Conservation (phyloP, 192 early-diverging fungal species). For the Gonapodya sp. region DNA sequence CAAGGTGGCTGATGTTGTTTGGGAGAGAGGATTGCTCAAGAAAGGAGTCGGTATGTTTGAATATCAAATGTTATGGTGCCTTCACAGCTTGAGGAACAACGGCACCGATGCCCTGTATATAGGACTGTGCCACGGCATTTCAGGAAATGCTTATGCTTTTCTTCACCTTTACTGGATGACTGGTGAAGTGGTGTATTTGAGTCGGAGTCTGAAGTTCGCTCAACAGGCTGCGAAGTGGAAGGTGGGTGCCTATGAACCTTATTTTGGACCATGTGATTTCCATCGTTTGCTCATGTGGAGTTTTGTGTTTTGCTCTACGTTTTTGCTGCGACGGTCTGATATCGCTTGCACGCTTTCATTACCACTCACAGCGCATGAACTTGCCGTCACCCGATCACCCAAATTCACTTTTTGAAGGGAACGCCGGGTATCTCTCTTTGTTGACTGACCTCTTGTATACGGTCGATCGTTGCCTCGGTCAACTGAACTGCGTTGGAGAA, state of each 20-base stretch:
- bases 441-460: neutral
- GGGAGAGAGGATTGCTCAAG: slow-evolving; percentile 17
- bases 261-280: too few relatives aligned
- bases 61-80: slow-evolving; percentile 9
- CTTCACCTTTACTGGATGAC: slow-evolving; percentile 16
- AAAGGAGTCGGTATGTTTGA: slow-evolving; percentile 21
- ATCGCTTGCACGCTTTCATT: too few relatives aligned
- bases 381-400: neutral
- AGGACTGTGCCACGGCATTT: slow-evolving; percentile 23
- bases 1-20: slow-evolving; percentile 13
- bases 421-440: neutral
- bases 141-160: slow-evolving; percentile 22
- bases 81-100: too few relatives aligned
- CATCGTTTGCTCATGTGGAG: neutral
- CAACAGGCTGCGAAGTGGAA: slow-evolving; percentile 3
- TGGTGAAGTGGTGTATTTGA: neutral
- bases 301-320: too few relatives aligned
- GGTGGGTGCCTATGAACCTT: neutral
- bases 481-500: too few relatives aligned
- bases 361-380: neutral
- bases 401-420: neutral
- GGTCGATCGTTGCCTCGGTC: too few relatives aligned
- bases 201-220: slow-evolving; percentile 6
- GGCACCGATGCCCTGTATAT: slow-evolving; percentile 10
- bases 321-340: too few relatives aligned